Evolutionary conservation across 164 flowering plant species (phyloP), one percentile per base, ranked within the genome.

Genomic region (Vitis rotundifolia): DNA sequence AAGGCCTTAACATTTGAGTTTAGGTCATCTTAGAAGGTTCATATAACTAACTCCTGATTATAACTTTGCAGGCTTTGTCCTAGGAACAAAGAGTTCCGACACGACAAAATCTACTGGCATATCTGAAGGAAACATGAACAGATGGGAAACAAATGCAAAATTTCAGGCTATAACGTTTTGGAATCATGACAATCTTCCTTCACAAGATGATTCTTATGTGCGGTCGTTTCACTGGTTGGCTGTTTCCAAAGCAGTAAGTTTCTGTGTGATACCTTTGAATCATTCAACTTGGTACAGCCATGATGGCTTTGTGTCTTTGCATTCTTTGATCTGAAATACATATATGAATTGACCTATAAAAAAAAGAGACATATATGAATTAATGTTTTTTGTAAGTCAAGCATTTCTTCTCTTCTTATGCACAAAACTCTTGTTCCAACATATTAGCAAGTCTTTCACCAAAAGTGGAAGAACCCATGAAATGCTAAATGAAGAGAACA

Each of bases 131-230:
- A 71, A 70, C 62, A 69, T 69, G 9, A 77, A 73, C 48, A 62
- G 66, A 70, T 94, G 99, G 99, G 82, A 89, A 79, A 79, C 71
- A 55, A 78, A 73, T 50, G 95, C 97, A 44, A 84, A 73, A 67
- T 92, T 89, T 80, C 75, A 81, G 50, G 84, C 73, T 54, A 67
- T 92, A 1, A 85, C 89, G 18, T 83, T 84, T 64, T 92, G 98
- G 97, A 94, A 94, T 77, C 97, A 94, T 74, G 98, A 92, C 65
- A 76, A 28, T 61, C 81, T 88, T 64, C 97, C 98, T 66, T 90
- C 97, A 49, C 63, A 81, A 48, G 85, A 89, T 75, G 97, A 94
- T 81, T 72, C 89, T 47, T 83, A 82, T 67, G 18, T 84, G 70
- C 93, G 97, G 11, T 78, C 83, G 61, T 89, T 94, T 69, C 97